phyloP scores from a whole-genome alignment of 1,284 basidiomycete species.

The Marasmius fiardii region DNA sequence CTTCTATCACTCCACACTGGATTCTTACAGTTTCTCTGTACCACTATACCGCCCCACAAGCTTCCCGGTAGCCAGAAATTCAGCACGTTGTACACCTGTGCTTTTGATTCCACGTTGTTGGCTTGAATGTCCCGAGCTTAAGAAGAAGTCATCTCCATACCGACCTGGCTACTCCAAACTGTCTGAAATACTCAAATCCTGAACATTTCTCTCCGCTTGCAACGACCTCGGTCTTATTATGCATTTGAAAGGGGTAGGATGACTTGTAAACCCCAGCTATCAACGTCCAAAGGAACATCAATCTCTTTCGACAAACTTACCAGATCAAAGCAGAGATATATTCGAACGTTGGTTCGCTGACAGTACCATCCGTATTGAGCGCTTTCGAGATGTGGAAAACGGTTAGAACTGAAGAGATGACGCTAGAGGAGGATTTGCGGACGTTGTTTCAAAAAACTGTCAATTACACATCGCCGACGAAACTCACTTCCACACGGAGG shows the following conservation, averaged over 20 bases:
- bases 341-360: conserved; percentile 23
- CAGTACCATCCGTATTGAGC: conserved; percentile 22
- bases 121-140: no score
- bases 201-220: not conserved
- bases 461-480: conserved; percentile 22
- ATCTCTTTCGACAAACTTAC: conserved; percentile 17
- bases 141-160: no score
- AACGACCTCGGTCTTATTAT: not conserved
- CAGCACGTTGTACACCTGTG: no score
- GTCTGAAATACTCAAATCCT: not conserved
- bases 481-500: not conserved
- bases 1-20: no score
- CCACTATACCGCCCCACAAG: no score
- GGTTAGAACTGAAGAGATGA: conserved; percentile 33
- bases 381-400: conserved; percentile 32
- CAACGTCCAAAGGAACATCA: not conserved
- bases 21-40: no score
- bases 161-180: not conserved
- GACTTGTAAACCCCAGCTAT: not conserved
- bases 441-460: conserved; percentile 32
- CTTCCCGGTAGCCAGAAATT: no score
- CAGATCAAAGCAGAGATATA: conserved; percentile 21
- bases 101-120: no score
- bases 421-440: conserved; percentile 30
- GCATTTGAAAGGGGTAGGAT: not conserved